Evolutionary conservation across 2,329 filamentous ascomycete genomes (phyloP).

Genomic region (Penicillium italicum): DNA sequence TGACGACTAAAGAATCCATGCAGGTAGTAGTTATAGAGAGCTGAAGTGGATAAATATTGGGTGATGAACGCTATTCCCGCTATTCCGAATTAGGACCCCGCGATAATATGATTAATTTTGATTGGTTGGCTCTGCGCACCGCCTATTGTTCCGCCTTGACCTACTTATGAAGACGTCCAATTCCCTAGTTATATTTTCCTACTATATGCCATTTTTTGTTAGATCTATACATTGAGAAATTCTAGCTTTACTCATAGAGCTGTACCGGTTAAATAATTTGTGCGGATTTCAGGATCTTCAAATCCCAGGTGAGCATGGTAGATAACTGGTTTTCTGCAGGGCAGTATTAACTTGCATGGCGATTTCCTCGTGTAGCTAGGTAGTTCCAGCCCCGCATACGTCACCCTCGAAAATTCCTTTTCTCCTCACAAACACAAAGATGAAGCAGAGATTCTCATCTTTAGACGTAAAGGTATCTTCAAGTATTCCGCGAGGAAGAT

Average conservation of each 20-base stretch:
- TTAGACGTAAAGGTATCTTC: slow-evolving; percentile 53
- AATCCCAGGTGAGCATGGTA: not conserved
- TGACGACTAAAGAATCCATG: too few relatives aligned
- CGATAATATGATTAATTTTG: not conserved
- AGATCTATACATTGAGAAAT: not conserved
- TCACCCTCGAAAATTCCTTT: slow-evolving; percentile 31
- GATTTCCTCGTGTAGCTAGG: not conserved
- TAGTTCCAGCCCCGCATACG: slow-evolving; percentile 37
- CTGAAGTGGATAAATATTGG: not conserved
- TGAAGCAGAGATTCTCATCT: slow-evolving; percentile 60
- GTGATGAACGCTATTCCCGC: not conserved
- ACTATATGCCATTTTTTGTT: not conserved
- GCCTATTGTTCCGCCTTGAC: not conserved
- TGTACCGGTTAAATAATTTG: not conserved
- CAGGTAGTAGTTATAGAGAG: not conserved
- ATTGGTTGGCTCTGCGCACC: not conserved
- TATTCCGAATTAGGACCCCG: not conserved
- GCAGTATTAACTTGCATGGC: not conserved
- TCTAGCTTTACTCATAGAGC: not conserved
- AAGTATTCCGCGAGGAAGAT: not conserved
- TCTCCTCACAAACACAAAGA: slow-evolving; percentile 27
- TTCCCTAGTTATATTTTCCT: too few relatives aligned
- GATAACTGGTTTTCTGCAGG: not conserved
- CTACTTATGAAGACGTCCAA: not conserved
- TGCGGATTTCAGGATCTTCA: not conserved